Evolutionary conservation across 1,284 basidiomycete genomes (phyloP).

Genomic region (Cystobasidium pallidum): DNA sequence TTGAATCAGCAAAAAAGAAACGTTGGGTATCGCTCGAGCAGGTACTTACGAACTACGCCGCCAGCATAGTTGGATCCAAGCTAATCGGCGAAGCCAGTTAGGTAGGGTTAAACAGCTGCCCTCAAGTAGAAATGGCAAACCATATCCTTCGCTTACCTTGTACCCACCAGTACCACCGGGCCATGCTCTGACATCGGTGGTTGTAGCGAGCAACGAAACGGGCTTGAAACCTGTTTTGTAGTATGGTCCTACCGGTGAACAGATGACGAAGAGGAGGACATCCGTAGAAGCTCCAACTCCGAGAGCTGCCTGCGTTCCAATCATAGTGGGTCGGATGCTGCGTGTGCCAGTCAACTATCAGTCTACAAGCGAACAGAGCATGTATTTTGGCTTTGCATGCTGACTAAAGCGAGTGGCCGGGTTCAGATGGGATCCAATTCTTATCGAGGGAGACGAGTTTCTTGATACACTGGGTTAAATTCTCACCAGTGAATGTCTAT

Average conservation of each 20-base stretch:
- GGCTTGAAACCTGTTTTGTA: conserved; percentile 96
- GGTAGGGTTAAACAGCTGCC: background rate
- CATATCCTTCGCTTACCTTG: conserved; percentile 73
- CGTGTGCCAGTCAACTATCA: background rate
- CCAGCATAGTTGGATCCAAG: conserved; percentile 72
- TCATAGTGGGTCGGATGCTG: conserved; percentile 68
- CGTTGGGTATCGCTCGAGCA: background rate
- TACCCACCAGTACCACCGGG: conserved; percentile 83
- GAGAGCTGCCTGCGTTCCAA: conserved; percentile 85
- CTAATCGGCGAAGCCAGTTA: background rate
- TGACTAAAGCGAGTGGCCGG: conserved; percentile 85
- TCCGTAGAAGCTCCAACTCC: conserved; percentile 86
- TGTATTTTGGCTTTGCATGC: background rate
- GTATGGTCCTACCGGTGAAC: conserved; percentile 76
- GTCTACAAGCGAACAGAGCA: conserved; percentile 37
- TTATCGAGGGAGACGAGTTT: conserved; percentile 83
- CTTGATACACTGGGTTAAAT: conserved; percentile 82
- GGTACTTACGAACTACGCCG: conserved; percentile 64
- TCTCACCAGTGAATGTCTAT: conserved; percentile 74
- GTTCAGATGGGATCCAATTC: conserved; percentile 87
- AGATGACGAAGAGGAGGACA: conserved; percentile 92
- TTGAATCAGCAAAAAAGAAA: background rate
- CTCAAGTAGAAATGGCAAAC: conserved; percentile 20
- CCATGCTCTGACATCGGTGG: conserved; percentile 83
- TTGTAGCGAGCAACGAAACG: conserved; percentile 86